Base-by-base conservation (phyloP, 805 yeast genomes). In the Spathaspora girioi region DNA sequence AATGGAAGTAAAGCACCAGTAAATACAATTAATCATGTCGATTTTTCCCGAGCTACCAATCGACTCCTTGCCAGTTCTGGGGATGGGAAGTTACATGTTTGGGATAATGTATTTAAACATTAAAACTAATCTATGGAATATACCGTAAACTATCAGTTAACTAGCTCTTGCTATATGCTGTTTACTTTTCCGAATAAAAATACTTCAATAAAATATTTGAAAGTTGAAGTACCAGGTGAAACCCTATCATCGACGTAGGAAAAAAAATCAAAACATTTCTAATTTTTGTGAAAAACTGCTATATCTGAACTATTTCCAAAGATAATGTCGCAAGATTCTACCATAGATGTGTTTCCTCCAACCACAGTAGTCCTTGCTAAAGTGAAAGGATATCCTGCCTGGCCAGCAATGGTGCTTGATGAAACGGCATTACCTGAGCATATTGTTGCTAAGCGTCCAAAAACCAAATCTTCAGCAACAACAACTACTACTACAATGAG, bases 341-440 rank as follows among this genome's bases (percentile, higher is more conserved):
- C 10, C 17, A 19, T 11, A 18, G 29, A 42, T 20, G 44, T 6
- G 10, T 56, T 23, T 23, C 51, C 49, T 14, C 63, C 64, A 18
- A 55, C 48, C 18, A 45, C 61, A 9, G 47, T 62, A 19, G 71
- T 89, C 0, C 73, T 89, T 20, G 94, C 94, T 7, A 89, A 89
- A 66, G 83, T 89, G 46, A 89, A 88, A 61, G 96, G 96, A 8
- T 89, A 83, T 63, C 88, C 96, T 2, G 86, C 92, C 42, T 89
- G 97, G 97, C 97, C 97, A 0, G 91, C 92, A 2, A 84, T 89
- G 82, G 83, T 88, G 3, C 77, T 89, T 3, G 85, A 84, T 1
- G 79, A 72, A 53, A 75, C 77, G 15, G 66, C 80, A 7, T 73
- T 89, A 5, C 94, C 96, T 0, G 79, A 71, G 18, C 70, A 76